Evolutionary conservation across 2,329 filamentous ascomycete genomes (phyloP).

Genomic region (Scleromitrula shiraiana): DNA sequence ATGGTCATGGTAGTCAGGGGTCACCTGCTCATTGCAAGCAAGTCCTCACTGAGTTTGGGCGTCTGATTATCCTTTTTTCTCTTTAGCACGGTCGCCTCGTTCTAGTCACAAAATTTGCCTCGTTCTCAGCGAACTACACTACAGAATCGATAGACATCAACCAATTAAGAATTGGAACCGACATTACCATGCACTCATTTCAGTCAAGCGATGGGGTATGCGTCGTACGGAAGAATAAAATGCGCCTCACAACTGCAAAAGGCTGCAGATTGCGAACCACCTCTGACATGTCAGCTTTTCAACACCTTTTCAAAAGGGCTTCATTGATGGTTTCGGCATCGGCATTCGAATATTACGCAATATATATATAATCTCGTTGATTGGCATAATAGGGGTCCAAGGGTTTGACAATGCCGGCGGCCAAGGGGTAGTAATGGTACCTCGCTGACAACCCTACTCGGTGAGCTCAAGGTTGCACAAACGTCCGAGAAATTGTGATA

Average conservation of each 20-base stretch:
- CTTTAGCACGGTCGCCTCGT: constrained; percentile 23
- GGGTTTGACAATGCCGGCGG: background rate
- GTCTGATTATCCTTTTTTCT: constrained; percentile 9
- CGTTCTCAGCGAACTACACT: constrained; percentile 9
- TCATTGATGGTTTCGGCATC: no score
- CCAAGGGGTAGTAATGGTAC: background rate
- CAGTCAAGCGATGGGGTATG: constrained; percentile 8
- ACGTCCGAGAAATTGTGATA: no score
- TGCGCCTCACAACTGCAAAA: constrained; percentile 2
- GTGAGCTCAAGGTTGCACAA: background rate
- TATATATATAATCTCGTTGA: background rate
- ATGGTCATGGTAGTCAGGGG: constrained; percentile 14
- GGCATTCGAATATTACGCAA: background rate
- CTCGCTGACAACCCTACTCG: background rate
- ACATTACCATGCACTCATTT: constrained; percentile 1
- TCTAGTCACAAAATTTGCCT: constrained; percentile 13
- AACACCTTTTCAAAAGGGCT: background rate
- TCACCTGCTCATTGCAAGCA: constrained; percentile 16
- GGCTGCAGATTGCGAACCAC: background rate
- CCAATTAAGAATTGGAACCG: constrained; percentile 2
- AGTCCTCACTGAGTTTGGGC: constrained; percentile 12
- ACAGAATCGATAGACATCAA: constrained; percentile 4
- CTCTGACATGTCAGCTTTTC: background rate
- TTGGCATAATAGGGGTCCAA: background rate
- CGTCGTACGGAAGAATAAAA: background rate